Conservation (phyloP, 805 yeast species). For the Lipomyces anomalus region DNA sequence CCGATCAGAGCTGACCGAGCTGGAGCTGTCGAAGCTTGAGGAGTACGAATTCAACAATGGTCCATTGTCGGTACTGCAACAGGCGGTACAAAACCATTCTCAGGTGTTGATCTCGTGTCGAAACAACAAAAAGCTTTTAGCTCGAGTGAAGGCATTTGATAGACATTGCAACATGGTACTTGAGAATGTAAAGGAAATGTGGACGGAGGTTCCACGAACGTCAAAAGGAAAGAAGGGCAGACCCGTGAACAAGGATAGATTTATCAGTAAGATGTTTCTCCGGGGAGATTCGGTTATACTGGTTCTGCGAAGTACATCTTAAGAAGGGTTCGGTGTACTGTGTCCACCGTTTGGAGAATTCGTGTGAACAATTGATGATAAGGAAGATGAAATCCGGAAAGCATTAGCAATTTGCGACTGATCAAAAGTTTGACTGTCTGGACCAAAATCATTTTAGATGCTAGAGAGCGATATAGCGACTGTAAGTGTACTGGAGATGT, state of each 20-base stretch:
- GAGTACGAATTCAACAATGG: slow-evolving; percentile 88
- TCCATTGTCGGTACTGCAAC: slow-evolving; percentile 82
- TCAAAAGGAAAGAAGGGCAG: slow-evolving; percentile 68
- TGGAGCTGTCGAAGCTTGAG: slow-evolving; percentile 74
- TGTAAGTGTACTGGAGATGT: no score
- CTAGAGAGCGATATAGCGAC: no score
- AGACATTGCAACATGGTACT: slow-evolving; percentile 91
- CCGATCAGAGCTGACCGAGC: slow-evolving; percentile 70
- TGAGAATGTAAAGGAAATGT: slow-evolving; percentile 83
- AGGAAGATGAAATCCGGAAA: no score
- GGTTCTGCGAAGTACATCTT: slow-evolving; percentile 46
- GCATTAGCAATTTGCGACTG: no score
- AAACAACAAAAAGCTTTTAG: slow-evolving; percentile 87
- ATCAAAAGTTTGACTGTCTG: no score
- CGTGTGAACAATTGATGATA: no score
- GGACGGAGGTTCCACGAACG: slow-evolving; percentile 59
- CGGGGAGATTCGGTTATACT: slow-evolving; percentile 95
- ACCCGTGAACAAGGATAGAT: slow-evolving; percentile 64
- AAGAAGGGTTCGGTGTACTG: no score
- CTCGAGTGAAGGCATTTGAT: slow-evolving; percentile 89
- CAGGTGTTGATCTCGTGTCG: slow-evolving; percentile 84
- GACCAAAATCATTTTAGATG: no score
- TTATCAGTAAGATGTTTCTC: slow-evolving; percentile 80
- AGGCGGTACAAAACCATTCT: slow-evolving; percentile 66
- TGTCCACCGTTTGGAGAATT: no score